Evolutionary conservation across 768 basidiomycete species (phyloP).

Genomic region (Serendipita sp.): DNA sequence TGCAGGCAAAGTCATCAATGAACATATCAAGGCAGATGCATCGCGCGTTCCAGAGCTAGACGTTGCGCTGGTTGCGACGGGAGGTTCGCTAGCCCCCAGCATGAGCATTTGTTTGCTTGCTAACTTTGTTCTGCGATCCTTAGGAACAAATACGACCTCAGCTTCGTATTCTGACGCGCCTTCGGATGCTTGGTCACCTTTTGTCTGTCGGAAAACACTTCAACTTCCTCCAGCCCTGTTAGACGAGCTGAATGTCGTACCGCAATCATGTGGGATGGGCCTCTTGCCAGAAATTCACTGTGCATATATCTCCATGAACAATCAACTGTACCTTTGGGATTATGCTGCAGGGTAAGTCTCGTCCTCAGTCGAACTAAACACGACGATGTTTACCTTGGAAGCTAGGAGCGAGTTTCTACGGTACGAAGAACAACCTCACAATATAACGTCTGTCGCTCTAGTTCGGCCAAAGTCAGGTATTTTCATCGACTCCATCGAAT

Average conservation of each 20-base stretch:
- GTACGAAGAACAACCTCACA: constrained; percentile 81
- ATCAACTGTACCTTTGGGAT: constrained; percentile 92
- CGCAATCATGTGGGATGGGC: constrained; percentile 36
- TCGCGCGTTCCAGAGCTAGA: constrained; percentile 2
- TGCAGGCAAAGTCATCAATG: background rate
- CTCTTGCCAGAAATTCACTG: constrained; percentile 84
- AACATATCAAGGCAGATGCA: constrained; percentile 2
- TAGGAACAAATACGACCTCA: constrained; percentile 9
- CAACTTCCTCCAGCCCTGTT: constrained; percentile 10
- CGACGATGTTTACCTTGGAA: constrained; percentile 1
- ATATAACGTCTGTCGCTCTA: constrained; percentile 76
- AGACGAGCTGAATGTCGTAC: constrained; percentile 7
- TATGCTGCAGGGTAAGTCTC: constrained; percentile 72
- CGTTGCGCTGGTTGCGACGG: background rate
- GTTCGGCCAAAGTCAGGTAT: constrained; percentile 73
- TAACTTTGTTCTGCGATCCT: background rate
- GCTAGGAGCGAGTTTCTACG: constrained; percentile 74
- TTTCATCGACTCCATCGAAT: constrained; percentile 85
- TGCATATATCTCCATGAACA: constrained; percentile 90
- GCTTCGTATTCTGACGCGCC: constrained; percentile 10
- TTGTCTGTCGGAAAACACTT: constrained; percentile 8
- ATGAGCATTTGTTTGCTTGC: background rate
- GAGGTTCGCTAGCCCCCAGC: background rate
- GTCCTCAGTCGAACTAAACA: background rate
- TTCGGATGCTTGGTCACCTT: constrained; percentile 12